A percentile compares a stretch with the other conserved stretches of the same genome.
phyloP scores from a whole-genome alignment of 306 rosid genomes.

The Chamaecrista fasciculata region DNA sequence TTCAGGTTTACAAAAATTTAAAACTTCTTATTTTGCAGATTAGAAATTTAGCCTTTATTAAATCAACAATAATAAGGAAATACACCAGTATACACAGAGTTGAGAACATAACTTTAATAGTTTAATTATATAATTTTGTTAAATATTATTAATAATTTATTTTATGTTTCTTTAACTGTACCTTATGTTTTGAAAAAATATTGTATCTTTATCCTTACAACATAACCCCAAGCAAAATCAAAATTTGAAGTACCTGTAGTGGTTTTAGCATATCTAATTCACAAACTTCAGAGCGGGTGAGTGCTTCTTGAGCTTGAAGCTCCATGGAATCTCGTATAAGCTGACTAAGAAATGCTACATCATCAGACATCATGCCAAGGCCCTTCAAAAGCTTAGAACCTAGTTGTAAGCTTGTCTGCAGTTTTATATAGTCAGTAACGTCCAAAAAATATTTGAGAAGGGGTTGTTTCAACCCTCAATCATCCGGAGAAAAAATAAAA shows the following conservation, averaged over 20 bases:
- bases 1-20: too few relatives aligned
- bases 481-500: not conserved
- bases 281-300: slow-evolving; percentile 41
- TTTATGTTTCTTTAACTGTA: too few relatives aligned
- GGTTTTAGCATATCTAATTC: slow-evolving; percentile 66
- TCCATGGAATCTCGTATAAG: slow-evolving; percentile 89
- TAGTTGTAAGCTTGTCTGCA: slow-evolving; percentile 93
- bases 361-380: slow-evolving; percentile 96
- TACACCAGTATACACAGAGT: too few relatives aligned
- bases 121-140: too few relatives aligned
- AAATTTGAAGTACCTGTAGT: slow-evolving; percentile 70
- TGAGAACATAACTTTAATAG: too few relatives aligned
- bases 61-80: too few relatives aligned
- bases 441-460: slow-evolving; percentile 5
- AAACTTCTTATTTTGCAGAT: too few relatives aligned
- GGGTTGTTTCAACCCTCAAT: slow-evolving; percentile 11
- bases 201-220: too few relatives aligned
- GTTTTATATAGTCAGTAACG: slow-evolving; percentile 23
- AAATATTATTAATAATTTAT: too few relatives aligned
- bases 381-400: slow-evolving; percentile 97
- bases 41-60: too few relatives aligned
- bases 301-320: slow-evolving; percentile 75
- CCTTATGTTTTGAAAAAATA: too few relatives aligned
- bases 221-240: too few relatives aligned
- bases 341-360: slow-evolving; percentile 83